A percentile compares a stretch with the other conserved stretches of the same genome.
Evolutionary conservation across 176 grass and related monocot genomes (phyloP).

Genomic region (Musa beccarii): DNA sequence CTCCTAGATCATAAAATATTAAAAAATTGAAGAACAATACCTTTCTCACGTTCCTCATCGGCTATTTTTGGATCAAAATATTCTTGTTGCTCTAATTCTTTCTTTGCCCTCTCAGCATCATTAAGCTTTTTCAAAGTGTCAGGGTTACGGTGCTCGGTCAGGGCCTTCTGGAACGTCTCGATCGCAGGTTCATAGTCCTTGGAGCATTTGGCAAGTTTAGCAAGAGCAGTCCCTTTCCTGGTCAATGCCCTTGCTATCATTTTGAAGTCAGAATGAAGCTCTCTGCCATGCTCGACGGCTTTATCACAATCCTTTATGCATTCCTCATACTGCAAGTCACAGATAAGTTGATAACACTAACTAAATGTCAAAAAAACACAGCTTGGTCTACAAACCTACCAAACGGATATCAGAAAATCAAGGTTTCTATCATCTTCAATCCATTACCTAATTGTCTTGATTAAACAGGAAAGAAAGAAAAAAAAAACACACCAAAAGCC

Average conservation of each 20-base stretch:
- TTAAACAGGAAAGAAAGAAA: too few species aligned
- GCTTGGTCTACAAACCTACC: too few species aligned
- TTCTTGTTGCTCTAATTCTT: conserved; percentile 33
- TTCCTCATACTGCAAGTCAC: conserved; percentile 26
- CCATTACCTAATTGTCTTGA: too few species aligned
- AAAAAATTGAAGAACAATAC: conserved; percentile 2
- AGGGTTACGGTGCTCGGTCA: conserved; percentile 34
- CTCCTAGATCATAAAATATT: background rate
- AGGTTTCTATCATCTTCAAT: too few species aligned
- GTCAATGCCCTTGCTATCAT: conserved; percentile 34
- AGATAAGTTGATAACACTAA: background rate
- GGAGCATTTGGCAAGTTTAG: conserved; percentile 31
- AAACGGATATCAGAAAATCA: background rate
- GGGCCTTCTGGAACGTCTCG: conserved; percentile 33
- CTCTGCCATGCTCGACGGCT: conserved; percentile 33
- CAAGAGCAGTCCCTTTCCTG: conserved; percentile 34
- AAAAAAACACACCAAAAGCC: too few species aligned
- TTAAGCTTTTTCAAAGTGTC: conserved; percentile 34
- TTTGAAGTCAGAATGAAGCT: conserved; percentile 31
- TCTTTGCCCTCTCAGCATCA: conserved; percentile 23
- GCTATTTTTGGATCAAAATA: conserved; percentile 38
- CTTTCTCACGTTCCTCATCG: conserved; percentile 40
- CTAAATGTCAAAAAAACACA: background rate
- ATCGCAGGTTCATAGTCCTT: conserved; percentile 31
- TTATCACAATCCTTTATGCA: conserved; percentile 50